These are phyloP conservation scores for Aspergillus conjunctus DNA, from an alignment of 495 filamentous ascomycete species.

Conservation along the genomic window DNA sequence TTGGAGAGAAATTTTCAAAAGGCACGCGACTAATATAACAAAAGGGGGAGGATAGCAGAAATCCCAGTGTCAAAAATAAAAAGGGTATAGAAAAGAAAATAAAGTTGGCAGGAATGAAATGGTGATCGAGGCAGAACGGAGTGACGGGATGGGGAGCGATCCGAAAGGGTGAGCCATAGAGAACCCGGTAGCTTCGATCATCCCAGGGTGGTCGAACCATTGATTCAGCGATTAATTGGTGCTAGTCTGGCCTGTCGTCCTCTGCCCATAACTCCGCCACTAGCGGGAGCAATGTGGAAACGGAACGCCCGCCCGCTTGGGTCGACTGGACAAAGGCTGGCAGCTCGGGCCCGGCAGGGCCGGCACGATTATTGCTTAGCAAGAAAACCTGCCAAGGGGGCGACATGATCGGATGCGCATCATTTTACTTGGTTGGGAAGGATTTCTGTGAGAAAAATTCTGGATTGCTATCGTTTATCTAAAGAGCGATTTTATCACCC, in stretches of 20 bases:
- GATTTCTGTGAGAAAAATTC: too few relatives aligned
- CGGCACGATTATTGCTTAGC: conserved; percentile 16
- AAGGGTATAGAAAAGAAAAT: conserved; percentile 4
- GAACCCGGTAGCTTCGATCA: neutral
- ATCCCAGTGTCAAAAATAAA: neutral
- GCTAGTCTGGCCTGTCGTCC: neutral
- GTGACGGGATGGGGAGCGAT: neutral
- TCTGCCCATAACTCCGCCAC: conserved; percentile 9
- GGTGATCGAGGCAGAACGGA: neutral
- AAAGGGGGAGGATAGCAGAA: conserved; percentile 4
- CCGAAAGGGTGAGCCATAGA: conserved; percentile 20
- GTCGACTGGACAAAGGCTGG: neutral
- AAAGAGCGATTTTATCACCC: too few relatives aligned
- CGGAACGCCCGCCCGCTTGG: conserved; percentile 19
- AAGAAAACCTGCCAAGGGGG: neutral
- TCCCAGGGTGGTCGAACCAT: conserved; percentile 14
- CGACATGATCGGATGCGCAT: neutral
- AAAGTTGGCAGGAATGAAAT: conserved; percentile 1
- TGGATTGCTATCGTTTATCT: too few relatives aligned
- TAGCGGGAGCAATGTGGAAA: conserved; percentile 19
- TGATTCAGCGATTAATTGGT: conserved; percentile 3
- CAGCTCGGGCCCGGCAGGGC: conserved; percentile 22
- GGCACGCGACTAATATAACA: conserved; percentile 2
- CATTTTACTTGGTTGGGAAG: conserved; percentile 11
- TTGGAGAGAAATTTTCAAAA: conserved; percentile 4